Evolutionary conservation across 805 yeast genomes (phyloP).

Genomic region (Myxozyma nipponensis): DNA sequence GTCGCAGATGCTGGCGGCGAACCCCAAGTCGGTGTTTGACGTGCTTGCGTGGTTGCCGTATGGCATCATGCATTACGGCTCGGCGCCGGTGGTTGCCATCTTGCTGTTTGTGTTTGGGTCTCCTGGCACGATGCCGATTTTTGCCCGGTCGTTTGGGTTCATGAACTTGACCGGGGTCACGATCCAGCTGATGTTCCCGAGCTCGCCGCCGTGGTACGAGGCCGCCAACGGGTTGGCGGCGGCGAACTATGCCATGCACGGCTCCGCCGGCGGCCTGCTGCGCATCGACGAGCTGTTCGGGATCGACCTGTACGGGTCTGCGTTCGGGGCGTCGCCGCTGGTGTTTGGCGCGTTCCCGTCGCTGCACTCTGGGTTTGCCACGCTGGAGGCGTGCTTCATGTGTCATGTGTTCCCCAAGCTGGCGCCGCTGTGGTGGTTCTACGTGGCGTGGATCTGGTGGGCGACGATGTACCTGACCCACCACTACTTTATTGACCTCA

Average conservation of each 20-base stretch:
- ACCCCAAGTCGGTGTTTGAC: constrained; percentile 62
- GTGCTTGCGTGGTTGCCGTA: constrained; percentile 94
- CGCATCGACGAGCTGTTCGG: constrained; percentile 80
- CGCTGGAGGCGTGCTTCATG: constrained; percentile 86
- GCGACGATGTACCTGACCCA: constrained; percentile 96
- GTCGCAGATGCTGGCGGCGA: constrained; percentile 70
- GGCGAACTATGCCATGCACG: constrained; percentile 86
- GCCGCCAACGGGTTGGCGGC: constrained; percentile 78
- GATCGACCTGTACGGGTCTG: constrained; percentile 73
- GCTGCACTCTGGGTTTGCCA: constrained; percentile 89
- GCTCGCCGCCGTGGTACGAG: constrained; percentile 95
- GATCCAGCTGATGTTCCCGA: constrained; percentile 78
- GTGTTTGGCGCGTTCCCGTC: constrained; percentile 89
- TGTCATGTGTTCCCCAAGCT: constrained; percentile 74
- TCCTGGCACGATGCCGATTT: constrained; percentile 76
- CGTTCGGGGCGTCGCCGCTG: constrained; percentile 80
- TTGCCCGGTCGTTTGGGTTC: constrained; percentile 91
- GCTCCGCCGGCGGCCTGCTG: constrained; percentile 93
- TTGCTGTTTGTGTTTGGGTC: constrained; percentile 84
- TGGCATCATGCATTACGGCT: constrained; percentile 84
- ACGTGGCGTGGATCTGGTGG: constrained; percentile 97
- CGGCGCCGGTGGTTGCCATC: constrained; percentile 82
- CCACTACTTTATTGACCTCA: constrained; percentile 89
- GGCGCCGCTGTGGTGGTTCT: constrained; percentile 59
- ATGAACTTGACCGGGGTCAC: constrained; percentile 86